phyloP scores from a whole-genome alignment of 306 rosid genomes.

The Cicer bijugum region DNA sequence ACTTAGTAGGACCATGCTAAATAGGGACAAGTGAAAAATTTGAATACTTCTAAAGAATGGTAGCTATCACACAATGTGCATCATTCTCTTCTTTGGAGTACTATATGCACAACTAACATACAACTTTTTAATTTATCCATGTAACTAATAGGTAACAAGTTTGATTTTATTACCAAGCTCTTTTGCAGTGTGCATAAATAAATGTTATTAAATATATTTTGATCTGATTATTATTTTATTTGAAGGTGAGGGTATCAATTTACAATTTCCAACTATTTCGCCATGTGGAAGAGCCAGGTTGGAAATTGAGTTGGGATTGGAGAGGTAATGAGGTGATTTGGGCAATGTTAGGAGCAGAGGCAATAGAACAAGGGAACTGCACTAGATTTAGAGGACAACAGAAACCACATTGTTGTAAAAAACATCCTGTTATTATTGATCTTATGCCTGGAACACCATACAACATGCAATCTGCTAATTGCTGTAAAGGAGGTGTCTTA shows the following conservation, averaged over 20 bases:
- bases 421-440: conserved; percentile 61
- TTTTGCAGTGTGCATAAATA: too few relatives aligned
- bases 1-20: too few relatives aligned
- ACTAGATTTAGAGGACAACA: conserved; percentile 52
- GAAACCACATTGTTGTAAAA: conserved; percentile 74
- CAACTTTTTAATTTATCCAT: too few relatives aligned
- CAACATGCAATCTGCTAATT: conserved; percentile 59
- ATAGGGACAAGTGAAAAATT: too few relatives aligned
- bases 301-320: conserved; percentile 78
- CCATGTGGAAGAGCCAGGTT: conserved; percentile 74
- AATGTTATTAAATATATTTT: not conserved
- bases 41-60: too few relatives aligned
- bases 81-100: too few relatives aligned
- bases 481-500: conserved; percentile 72
- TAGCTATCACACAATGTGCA: too few relatives aligned
- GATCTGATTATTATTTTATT: not conserved
- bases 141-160: too few relatives aligned
- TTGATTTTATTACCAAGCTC: too few relatives aligned
- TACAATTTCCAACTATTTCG: conserved; percentile 68
- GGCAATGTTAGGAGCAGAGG: conserved; percentile 82
- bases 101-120: too few relatives aligned
- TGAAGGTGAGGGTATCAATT: conserved; percentile 66
- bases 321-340: conserved; percentile 68
- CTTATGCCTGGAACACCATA: conserved; percentile 68
- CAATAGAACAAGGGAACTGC: conserved; percentile 73